Conservation (phyloP, 2,329 filamentous ascomycete genomes). For the Aureobasidium lini region DNA sequence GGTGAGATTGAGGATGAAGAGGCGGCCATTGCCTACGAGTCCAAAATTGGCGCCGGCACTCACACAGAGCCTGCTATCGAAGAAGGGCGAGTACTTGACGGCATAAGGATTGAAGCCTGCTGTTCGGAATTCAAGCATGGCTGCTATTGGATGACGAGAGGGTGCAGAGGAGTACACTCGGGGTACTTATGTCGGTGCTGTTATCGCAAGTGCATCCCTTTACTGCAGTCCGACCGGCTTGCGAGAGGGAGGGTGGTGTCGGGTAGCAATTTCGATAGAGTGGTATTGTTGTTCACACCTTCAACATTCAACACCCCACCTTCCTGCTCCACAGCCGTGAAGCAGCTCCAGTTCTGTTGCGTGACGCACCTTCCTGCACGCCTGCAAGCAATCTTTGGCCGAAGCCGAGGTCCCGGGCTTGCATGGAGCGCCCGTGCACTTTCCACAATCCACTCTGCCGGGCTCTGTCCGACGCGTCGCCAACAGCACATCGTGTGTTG, state of each 20-base stretch:
- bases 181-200: neutral
- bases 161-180: neutral
- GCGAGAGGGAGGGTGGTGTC: neutral
- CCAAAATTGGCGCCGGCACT: conserved; percentile 91
- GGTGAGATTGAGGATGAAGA: conserved; percentile 78
- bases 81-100: conserved; percentile 97
- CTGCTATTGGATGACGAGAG: conserved; percentile 18
- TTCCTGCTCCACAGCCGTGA: neutral
- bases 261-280: neutral
- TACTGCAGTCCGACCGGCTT: neutral
- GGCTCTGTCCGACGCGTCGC: neutral
- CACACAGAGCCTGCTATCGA: conserved; percentile 88
- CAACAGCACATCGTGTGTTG: neutral
- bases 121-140: conserved; percentile 90
- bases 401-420: neutral
- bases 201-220: conserved; percentile 1
- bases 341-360: neutral
- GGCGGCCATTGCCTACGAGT: conserved; percentile 86
- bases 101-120: conserved; percentile 92
- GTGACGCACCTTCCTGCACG: neutral
- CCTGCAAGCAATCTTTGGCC: neutral
- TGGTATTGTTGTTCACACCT: neutral
- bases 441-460: neutral
- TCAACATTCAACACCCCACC: conserved; percentile 1
- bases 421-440: neutral